Evolutionary conservation across 495 filamentous ascomycete genomes (phyloP), one percentile per base, ranked within the genome.

Genomic region (Penicillium soppii): DNA sequence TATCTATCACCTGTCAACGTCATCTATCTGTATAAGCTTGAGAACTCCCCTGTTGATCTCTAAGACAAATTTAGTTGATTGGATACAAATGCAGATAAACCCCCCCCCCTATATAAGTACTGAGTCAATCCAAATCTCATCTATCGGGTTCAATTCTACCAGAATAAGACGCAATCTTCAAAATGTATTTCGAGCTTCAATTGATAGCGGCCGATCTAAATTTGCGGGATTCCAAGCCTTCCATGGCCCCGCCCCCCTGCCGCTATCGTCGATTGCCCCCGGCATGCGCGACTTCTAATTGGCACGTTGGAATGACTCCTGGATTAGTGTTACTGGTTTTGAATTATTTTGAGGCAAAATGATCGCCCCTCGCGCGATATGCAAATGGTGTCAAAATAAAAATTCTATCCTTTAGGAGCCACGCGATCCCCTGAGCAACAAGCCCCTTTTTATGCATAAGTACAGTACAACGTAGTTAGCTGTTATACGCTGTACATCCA

Each of bases 171-270:
- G 7, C 43, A 41, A 47, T 46, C 22, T 16, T 27, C n/a, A 23
- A 30, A 40, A 4, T 26, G 50, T 23, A 32, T 21, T 46, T 36
- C 35, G 16, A 29, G 29, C 29, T 43, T 35, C 43, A 26, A 39
- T 41, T 36, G 54, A 38, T 54, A 41, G 26, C 29, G 49, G 54
- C 17, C 50, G 55, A 59, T 65, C 61, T 52, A 52, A 62, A 62
- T 62, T 59, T 59, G 38, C 59, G 51, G 48, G 47, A 53, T 57
- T 57, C 50, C 56, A 62, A 62, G 56, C 59, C 53, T 65, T 58
- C 33, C 17, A 29, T 20, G 58, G 59, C 53, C 56, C 62, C 62
- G 58, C 62, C 39, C 54, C 54, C 56, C 54, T 53, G 55, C 59
- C 56, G 59, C 59, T 60, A 52, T 65, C 59, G 45, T 62, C 50